Percentiles rank a stretch among this genome's conserved stretches.
Evolutionary conservation across 495 filamentous ascomycete species (phyloP).

Genomic region (Pseudoneurospora amorphoporcata): DNA sequence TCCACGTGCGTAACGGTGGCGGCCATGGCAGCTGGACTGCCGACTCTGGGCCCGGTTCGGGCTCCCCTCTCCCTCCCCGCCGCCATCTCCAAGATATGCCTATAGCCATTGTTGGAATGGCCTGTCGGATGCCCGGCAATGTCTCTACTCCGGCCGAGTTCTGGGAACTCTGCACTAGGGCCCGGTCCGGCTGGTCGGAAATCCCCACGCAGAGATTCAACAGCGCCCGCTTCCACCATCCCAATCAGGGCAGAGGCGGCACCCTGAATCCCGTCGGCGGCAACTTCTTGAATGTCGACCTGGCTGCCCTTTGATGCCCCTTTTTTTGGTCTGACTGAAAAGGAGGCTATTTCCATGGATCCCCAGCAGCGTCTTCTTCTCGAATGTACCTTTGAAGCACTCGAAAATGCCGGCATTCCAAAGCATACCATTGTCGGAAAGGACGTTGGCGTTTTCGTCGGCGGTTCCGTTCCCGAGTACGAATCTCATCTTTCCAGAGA

Average conservation of each 20-base stretch:
- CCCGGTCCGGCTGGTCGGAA: constrained; percentile 45
- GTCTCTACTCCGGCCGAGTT: constrained; percentile 46
- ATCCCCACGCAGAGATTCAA: constrained; percentile 64
- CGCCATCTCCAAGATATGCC: constrained; percentile 18
- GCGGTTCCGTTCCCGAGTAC: constrained; percentile 78
- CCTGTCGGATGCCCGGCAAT: constrained; percentile 42
- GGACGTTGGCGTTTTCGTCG: constrained; percentile 75
- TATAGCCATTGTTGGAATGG: constrained; percentile 48
- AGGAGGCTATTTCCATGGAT: constrained; percentile 70
- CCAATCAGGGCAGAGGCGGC: constrained; percentile 60
- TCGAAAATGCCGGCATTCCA: constrained; percentile 79
- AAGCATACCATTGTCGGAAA: constrained; percentile 66
- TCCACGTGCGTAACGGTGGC: constrained; percentile 12
- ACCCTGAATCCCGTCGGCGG: constrained; percentile 70
- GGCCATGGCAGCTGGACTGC: constrained; percentile 14
- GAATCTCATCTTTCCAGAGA: constrained; percentile 71
- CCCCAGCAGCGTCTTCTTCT: constrained; percentile 74
- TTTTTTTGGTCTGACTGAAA: constrained; percentile 72
- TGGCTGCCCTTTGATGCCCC: constrained; percentile 70
- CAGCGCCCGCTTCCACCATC: constrained; percentile 59
- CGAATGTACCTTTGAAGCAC: constrained; percentile 73
- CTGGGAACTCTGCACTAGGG: constrained; percentile 50
- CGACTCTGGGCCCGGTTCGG: background rate
- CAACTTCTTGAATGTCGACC: constrained; percentile 63
- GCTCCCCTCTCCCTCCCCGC: constrained; percentile 1